Conservation (phyloP, 441 rosid genomes). For the Arabidopsis lyrata region DNA sequence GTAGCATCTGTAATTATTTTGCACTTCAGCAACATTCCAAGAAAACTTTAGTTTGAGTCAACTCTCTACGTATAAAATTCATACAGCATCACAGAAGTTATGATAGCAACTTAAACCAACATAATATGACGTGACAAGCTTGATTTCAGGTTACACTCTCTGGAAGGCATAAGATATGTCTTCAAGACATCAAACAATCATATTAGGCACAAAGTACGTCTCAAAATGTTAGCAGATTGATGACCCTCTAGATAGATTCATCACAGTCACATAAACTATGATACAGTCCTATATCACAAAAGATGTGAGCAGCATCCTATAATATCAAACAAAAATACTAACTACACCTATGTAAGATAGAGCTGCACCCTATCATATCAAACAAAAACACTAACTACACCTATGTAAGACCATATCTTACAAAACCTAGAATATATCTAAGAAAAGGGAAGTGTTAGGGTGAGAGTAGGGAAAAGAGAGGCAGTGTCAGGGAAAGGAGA, state of each 20-base stretch:
- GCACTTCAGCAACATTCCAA: slow-evolving; percentile 17
- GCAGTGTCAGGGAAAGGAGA: slow-evolving; percentile 96
- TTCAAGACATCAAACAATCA: slow-evolving; percentile 19
- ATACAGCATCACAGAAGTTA: not conserved
- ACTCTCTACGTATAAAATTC: not conserved
- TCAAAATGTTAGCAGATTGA: slow-evolving; percentile 13
- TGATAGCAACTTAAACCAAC: slow-evolving; percentile 14
- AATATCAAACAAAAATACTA: slow-evolving; percentile 12
- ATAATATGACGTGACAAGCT: slow-evolving; percentile 12
- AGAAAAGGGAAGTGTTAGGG: slow-evolving; percentile 77
- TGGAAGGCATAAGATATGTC: slow-evolving; percentile 20
- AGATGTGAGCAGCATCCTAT: slow-evolving; percentile 11
- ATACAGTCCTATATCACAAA: slow-evolving; percentile 1
- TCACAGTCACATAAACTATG: slow-evolving; percentile 4
- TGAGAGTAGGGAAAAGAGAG: slow-evolving; percentile 89
- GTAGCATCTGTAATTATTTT: not conserved
- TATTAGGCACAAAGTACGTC: slow-evolving; percentile 7
- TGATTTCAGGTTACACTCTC: slow-evolving; percentile 1
- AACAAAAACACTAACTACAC: slow-evolving; percentile 22
- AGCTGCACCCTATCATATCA: slow-evolving; percentile 16
- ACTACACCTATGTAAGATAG: slow-evolving; percentile 31
- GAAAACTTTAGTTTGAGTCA: not conserved
- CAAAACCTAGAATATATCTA: slow-evolving; percentile 37
- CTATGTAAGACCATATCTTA: slow-evolving; percentile 30
- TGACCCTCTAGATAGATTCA: slow-evolving; percentile 23